Conservation (phyloP, 495 filamentous ascomycete species). For the Tuber magnatum region DNA sequence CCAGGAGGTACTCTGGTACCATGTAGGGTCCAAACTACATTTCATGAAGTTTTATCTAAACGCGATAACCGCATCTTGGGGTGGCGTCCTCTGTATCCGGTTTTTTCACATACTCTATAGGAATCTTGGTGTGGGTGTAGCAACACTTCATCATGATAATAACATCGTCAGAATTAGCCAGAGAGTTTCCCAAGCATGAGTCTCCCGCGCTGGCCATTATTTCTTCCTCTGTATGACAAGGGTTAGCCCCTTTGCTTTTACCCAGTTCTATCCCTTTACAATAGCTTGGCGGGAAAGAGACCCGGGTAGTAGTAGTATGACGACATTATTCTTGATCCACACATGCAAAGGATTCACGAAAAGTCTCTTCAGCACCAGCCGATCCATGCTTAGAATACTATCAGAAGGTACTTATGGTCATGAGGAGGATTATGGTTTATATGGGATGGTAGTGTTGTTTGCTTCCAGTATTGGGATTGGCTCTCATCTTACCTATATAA, state of each 20-base stretch:
- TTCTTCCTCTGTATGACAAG: constrained; percentile 39
- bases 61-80: constrained; percentile 12
- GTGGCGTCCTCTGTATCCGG: neutral
- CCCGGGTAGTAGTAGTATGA: too few relatives aligned
- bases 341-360: constrained; percentile 41
- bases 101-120: constrained; percentile 20
- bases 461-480: too few relatives aligned
- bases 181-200: constrained; percentile 38
- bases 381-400: too few relatives aligned
- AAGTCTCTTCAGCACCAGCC: constrained; percentile 14
- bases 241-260: too few relatives aligned
- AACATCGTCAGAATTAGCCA: constrained; percentile 7
- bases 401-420: too few relatives aligned
- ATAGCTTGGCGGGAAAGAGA: too few relatives aligned
- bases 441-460: too few relatives aligned
- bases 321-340: constrained; percentile 38
- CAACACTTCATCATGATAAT: too few relatives aligned
- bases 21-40: constrained; percentile 17
- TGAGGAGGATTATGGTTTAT: too few relatives aligned
- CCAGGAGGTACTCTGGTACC: constrained; percentile 17
- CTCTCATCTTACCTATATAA: too few relatives aligned
- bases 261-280: too few relatives aligned
- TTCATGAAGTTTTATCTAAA: constrained; percentile 19
- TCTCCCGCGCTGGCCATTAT: constrained; percentile 37
- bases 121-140: constrained; percentile 9